A percentile compares a stretch with the other conserved stretches of the same genome.
phyloP scores from a whole-genome alignment of 768 basidiomycete genomes.

The Daedaleopsis nitida region DNA sequence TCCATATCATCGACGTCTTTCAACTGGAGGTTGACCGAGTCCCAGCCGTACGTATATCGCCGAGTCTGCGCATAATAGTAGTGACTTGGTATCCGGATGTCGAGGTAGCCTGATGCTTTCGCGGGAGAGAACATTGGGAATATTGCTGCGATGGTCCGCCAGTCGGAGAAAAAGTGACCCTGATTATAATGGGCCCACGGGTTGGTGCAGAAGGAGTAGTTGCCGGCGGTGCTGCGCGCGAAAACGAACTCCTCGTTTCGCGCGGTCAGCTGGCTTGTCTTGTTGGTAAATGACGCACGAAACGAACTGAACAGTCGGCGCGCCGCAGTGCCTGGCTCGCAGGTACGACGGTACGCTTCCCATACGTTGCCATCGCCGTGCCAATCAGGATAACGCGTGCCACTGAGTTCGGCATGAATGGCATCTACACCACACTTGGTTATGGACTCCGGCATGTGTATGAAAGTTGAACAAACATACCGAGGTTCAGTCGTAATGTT shows the following conservation, averaged over 20 bases:
- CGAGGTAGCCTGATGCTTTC: slow-evolving; percentile 80
- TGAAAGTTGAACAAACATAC: slow-evolving; percentile 6
- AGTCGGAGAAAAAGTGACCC: slow-evolving; percentile 97
- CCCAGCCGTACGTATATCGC: slow-evolving; percentile 91
- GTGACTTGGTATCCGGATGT: slow-evolving; percentile 94
- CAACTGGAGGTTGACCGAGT: slow-evolving; percentile 68
- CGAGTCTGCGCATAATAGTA: slow-evolving; percentile 89
- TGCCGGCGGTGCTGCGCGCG: slow-evolving; percentile 56
- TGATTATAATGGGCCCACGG: slow-evolving; percentile 88
- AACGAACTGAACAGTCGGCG: slow-evolving; percentile 82
- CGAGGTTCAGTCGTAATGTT: slow-evolving; percentile 38
- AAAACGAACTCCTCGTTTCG: slow-evolving; percentile 65
- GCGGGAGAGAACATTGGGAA: slow-evolving; percentile 96
- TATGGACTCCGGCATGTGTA: neutral
- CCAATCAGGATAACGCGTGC: slow-evolving; percentile 82
- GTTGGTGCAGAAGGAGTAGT: slow-evolving; percentile 74
- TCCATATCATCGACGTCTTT: slow-evolving; percentile 87
- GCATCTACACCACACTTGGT: slow-evolving; percentile 39
- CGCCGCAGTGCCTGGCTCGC: slow-evolving; percentile 74
- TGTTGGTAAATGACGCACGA: slow-evolving; percentile 47
- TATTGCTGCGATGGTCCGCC: slow-evolving; percentile 84
- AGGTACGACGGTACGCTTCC: slow-evolving; percentile 95
- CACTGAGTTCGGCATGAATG: slow-evolving; percentile 36
- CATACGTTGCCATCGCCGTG: slow-evolving; percentile 80
- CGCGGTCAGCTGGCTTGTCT: slow-evolving; percentile 29